These are phyloP conservation scores for Eremomyces bilateralis DNA, from an alignment of 495 filamentous ascomycete genomes.

Conservation along the genomic window DNA sequence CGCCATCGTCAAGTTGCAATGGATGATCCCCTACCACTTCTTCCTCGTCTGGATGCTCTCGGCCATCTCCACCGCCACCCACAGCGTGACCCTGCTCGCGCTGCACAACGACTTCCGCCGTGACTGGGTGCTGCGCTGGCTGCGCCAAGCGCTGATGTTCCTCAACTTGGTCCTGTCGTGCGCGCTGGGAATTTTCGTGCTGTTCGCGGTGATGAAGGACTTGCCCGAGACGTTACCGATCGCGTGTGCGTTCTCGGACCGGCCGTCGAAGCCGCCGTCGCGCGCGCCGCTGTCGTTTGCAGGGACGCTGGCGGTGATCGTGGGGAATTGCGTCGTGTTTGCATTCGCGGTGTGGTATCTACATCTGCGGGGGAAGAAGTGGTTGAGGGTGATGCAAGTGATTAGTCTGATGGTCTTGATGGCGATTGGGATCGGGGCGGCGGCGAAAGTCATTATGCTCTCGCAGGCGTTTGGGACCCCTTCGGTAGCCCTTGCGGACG, in stretches of 20 bases:
- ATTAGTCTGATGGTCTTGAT: slow-evolving; percentile 25
- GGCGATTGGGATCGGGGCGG: slow-evolving; percentile 27
- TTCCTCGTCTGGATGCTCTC: slow-evolving; percentile 41
- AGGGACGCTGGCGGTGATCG: slow-evolving; percentile 31
- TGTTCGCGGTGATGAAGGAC: slow-evolving; percentile 24
- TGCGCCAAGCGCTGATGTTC: slow-evolving; percentile 36
- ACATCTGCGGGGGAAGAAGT: slow-evolving; percentile 24
- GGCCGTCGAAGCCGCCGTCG: slow-evolving; percentile 5
- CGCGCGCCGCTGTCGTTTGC: slow-evolving; percentile 23
- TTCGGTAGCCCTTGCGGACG: slow-evolving; percentile 21
- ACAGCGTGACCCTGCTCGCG: slow-evolving; percentile 31
- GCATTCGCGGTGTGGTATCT: slow-evolving; percentile 31
- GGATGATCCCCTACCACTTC: slow-evolving; percentile 37
- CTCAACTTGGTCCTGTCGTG: slow-evolving; percentile 29
- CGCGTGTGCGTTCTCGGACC: slow-evolving; percentile 26
- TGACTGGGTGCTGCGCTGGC: slow-evolving; percentile 38
- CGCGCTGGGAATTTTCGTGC: slow-evolving; percentile 27
- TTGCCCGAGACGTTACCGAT: slow-evolving; percentile 27
- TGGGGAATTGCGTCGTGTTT: slow-evolving; percentile 28
- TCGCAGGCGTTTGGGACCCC: slow-evolving; percentile 29
- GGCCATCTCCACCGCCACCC: slow-evolving; percentile 32
- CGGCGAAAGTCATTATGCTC: slow-evolving; percentile 25
- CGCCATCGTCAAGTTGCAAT: slow-evolving; percentile 26
- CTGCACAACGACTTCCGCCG: slow-evolving; percentile 36
- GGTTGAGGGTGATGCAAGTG: slow-evolving; percentile 25